These are phyloP conservation scores for Shiraia bambusicola DNA, from an alignment of 2,329 filamentous ascomycete species.

Conservation along the genomic window DNA sequence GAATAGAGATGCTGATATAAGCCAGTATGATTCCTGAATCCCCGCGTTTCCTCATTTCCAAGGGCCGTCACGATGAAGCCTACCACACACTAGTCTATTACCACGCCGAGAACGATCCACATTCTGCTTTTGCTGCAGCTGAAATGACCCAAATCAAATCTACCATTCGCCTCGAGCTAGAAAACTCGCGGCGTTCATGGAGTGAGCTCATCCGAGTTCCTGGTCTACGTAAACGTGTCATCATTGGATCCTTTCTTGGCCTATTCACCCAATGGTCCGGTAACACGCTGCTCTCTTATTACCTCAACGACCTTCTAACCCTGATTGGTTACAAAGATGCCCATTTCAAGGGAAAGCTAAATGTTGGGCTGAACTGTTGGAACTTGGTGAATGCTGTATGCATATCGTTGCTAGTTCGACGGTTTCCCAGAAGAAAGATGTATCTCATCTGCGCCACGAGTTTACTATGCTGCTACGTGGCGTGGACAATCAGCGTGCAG, in stretches of 20 bases:
- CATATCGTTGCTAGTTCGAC: constrained; percentile 57
- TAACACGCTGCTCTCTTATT: constrained; percentile 63
- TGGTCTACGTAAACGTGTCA: constrained; percentile 64
- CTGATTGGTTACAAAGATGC: constrained; percentile 59
- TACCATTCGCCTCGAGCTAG: constrained; percentile 60
- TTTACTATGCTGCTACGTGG: constrained; percentile 36
- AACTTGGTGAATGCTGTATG: constrained; percentile 58
- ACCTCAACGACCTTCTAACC: constrained; percentile 62
- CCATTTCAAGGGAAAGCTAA: constrained; percentile 42
- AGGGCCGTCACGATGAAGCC: constrained; percentile 64
- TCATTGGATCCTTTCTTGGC: constrained; percentile 63
- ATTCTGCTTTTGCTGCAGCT: constrained; percentile 63
- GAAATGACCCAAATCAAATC: constrained; percentile 67
- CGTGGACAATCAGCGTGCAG: constrained; percentile 52
- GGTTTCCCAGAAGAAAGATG: constrained; percentile 56
- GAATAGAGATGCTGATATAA: background rate
- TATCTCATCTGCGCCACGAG: constrained; percentile 50
- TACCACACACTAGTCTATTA: constrained; percentile 61
- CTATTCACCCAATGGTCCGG: constrained; percentile 68
- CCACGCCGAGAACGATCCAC: constrained; percentile 61
- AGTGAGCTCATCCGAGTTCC: constrained; percentile 61
- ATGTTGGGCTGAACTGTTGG: constrained; percentile 61
- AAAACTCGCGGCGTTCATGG: constrained; percentile 55
- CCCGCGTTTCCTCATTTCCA: constrained; percentile 64
- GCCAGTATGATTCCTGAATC: constrained; percentile 59